Evolutionary conservation across 495 filamentous ascomycete genomes (phyloP).

Genomic region (Aspergillus kassunensis): DNA sequence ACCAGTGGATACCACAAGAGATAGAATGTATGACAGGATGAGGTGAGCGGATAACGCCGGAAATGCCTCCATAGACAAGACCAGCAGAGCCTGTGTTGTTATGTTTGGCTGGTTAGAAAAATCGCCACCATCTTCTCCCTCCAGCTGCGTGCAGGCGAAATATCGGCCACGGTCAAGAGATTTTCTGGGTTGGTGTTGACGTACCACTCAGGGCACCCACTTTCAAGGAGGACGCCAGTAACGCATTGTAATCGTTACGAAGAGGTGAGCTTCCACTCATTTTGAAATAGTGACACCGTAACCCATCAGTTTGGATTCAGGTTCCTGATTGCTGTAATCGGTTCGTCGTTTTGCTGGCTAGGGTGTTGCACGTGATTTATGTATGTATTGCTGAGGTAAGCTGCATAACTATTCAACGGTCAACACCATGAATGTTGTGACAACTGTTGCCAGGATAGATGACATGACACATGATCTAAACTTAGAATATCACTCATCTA

Average conservation of each 20-base stretch:
- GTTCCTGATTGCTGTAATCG: neutral
- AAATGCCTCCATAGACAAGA: conserved; percentile 63
- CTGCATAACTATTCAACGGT: too few species aligned
- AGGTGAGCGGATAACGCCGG: conserved; percentile 62
- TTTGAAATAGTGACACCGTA: conserved; percentile 14
- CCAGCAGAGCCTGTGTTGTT: conserved; percentile 64
- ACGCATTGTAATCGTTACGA: conserved; percentile 20
- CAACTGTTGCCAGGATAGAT: too few species aligned
- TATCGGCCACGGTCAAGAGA: neutral
- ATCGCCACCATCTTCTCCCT: too few species aligned
- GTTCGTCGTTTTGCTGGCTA: conserved; percentile 32
- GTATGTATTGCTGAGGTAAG: neutral
- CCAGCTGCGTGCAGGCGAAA: too few species aligned
- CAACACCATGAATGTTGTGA: too few species aligned
- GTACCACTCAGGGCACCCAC: conserved; percentile 50
- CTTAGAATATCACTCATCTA: too few species aligned
- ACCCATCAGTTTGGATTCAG: neutral
- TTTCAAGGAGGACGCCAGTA: conserved; percentile 45
- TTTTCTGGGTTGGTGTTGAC: conserved; percentile 19
- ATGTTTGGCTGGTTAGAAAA: neutral
- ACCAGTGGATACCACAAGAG: conserved; percentile 74
- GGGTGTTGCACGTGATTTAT: neutral
- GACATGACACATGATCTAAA: too few species aligned
- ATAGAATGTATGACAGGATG: conserved; percentile 66
- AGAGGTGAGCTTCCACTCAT: conserved; percentile 28